Base-by-base conservation (phyloP, 73 alveolate genomes). In the Urostyla sp. region DNA sequence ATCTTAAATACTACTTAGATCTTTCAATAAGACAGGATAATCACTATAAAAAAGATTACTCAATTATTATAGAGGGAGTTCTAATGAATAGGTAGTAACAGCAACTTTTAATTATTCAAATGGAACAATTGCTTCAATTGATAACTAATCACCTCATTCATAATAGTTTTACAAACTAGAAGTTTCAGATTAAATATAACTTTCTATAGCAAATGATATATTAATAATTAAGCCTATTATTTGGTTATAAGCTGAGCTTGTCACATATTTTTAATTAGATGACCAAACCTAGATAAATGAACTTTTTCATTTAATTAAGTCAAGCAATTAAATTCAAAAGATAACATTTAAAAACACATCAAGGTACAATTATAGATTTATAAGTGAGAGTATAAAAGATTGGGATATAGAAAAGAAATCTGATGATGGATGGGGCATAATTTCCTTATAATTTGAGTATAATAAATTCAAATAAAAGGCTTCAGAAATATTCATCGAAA, bases 271-370 rank as follows among this genome's bases (percentile, higher is more conserved):
- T 20, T 7, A 18, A 6, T 23, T 55, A 7, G 31, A 55, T 8
- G 72, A 55, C 11, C 24, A 27, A 5, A 18, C 72, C 8, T 23
- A 55, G 46, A 28, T 13, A 13, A 4, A 27, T 13, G 72, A 21
- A 3, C 48, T 55, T 5, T 55, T 55, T 23, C 24, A 28, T 7
- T 13, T 23, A 20, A 8, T 55, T 2, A 55, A 21, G 10, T 16
- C 13, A 4, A 7, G 15, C 31, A 28, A 13, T 55, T 20, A 7
- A 13, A 23, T 55, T 8, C 24, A 23, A 28, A 55, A 11, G 7
- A 27, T 55, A 55, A 27, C 5, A 26, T 55, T 55, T 55, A 21
- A 55, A 3, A 55, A 55, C 18, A 55, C 72, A 21, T 13, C 72
- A 6, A 55, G 45, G 18, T 55, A 55, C 31, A 55, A 23, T 23